Evolutionary conservation across 1,284 basidiomycete genomes (phyloP), one percentile per base, ranked within the genome.

Genomic region (Sparassis latifolia): DNA sequence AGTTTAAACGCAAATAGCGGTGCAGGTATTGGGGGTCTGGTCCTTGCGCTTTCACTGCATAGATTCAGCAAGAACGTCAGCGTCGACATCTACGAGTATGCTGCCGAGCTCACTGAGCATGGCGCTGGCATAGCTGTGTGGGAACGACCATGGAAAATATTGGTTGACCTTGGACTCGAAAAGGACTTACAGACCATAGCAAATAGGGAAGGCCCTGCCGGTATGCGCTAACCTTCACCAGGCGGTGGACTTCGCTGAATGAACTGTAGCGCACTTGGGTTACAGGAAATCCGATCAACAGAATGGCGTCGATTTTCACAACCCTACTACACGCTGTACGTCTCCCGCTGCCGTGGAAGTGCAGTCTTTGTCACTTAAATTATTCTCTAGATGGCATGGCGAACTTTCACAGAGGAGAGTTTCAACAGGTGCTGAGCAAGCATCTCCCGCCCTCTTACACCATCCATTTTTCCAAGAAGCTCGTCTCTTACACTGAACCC

Each of bases 1-100:
- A 20, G 20, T 20, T 20, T 20, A 20, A 20, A 20, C 20, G 20
- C 20, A 20, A 20, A 20, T 20, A 74, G 72, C 47, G 72, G 72
- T 4, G 72, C 65, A 9, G 72, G 72, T 0, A 65, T 73, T 7
- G 68, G 59, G 2, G 72, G 72, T 2, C 59, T 73, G 2, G 58
- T 59, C 3, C 60, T 67, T 47, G 66, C 69, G 69, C 2, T 55
- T 77, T n/a, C 59, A 66, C 4, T 65, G 66, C 50, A 63, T 44
- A 33, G 53, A 66, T 40, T 20, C 20, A 59, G 68, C 2, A 20
- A 20, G 20, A 64, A 72, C 51, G 68, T 75, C 33, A 65, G 69
- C 20, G 63, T 76, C 40, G 66, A 70, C 33, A 58, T 75, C n/a
- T 76, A 73, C 58, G 74, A 75, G 56, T 62, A 67, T 6, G 64